Evolutionary conservation across 2,329 filamentous ascomycete species (phyloP), one percentile per base, ranked within the genome.

Genomic region (Cryphonectria parasitica): DNA sequence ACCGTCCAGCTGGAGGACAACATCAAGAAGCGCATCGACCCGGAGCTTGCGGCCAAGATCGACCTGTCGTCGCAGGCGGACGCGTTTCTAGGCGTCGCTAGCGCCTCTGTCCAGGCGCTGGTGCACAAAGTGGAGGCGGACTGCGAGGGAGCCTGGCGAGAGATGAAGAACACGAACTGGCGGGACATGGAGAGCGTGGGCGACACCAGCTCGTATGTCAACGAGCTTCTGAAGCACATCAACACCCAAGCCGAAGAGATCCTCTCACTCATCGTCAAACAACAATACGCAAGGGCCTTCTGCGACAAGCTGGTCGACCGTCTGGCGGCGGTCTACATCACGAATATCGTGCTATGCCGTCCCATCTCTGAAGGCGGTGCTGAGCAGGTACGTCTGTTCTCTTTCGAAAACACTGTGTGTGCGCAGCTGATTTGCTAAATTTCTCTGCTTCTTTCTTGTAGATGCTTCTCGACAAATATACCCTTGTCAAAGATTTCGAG

Each of bases 111-210:
- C 7, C 87, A 96, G 65, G 89, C 92, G 0, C 85, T 99, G 62
- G 95, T 98, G 6, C 90, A 92, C 72, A 91, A 90, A 76, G 92
- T 97, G 5, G 95, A 97, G 78, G 80, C 90, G 0, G 91, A 92
- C 67, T 92, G 94, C 75, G 95, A 98, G 74, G 89, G 92, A 0
- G 91, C 91, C 22, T 99, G 95, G 96, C 89, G 95, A 69, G 96
- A 98, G 83, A 99, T 99, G 96, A 92, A 91, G 73, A 97, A 98
- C 78, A 97, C 92, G 0, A 92, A 95, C 64, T 99, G 96, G 96
- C 92, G 91, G 79, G 94, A 92, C 74, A 92, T 99, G 85, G 96
- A 98, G 75, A 92, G 88, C 71, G 96, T 97, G 4, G 93, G 93
- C 61, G 96, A 99, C 79, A 94, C 98, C 78, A 98, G 94, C 80